Evolutionary conservation across 2,329 filamentous ascomycete species (phyloP), one percentile per base, ranked within the genome.

Genomic region (Colletotrichum cuscutae): DNA sequence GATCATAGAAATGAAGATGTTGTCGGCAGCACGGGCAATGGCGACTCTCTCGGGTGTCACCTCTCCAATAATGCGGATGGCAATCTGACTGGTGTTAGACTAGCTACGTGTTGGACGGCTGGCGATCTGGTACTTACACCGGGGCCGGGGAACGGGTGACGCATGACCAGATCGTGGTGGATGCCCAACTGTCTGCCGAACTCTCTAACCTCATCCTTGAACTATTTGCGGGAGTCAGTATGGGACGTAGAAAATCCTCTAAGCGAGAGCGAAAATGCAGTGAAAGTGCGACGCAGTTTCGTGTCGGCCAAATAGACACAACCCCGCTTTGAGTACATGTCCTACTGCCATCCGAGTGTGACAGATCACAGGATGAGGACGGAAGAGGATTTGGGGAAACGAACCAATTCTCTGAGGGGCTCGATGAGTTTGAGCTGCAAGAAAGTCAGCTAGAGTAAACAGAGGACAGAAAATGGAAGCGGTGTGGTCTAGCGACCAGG

Each of bases 11-110:
- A 95, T 95, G 84, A 94, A 95, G 79, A 96, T 95, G 78, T 90
- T 80, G 78, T 95, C 94, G 1, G 93, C 94, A 80, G 93, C 86
- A n/a, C 94, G 86, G 2, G 91, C 94, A 75, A 97, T 97, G 68
- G 90, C 90, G 19, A 98, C 92, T 54, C 93, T 90, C 80, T 95
- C 93, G 2, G 87, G 88, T 1, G 94, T 97, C 15, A 98, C 92
- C 77, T 97, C 95, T 46, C 95, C 95, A 1, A 98, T 86, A 73
- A 98, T 92, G 65, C 94, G 89, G 76, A 97, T 93, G 15, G 89
- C 94, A 73, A 97, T 90, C 37, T 42, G 13, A 19, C 37, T 42
- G 37, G 37, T 61, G 24, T 62, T 32, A 62, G 59, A 22, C 37
- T 13, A 42, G 37, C 37, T 42, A 42, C 4, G 37, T 42, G 13